Evolutionary conservation across 129 eudicot species (phyloP).

Genomic region (Escallonia rubra): DNA sequence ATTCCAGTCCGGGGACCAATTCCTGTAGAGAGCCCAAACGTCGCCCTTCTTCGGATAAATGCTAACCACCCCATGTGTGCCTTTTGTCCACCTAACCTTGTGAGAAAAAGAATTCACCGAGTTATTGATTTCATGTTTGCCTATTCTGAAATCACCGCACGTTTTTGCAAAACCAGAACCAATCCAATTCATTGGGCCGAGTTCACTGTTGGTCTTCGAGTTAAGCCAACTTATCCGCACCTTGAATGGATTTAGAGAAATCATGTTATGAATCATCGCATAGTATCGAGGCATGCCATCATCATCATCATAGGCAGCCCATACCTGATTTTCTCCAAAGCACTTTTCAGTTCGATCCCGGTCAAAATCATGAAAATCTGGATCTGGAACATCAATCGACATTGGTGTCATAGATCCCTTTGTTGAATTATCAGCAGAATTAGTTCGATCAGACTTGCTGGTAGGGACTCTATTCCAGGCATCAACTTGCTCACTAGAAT

Average conservation of each 20-base stretch:
- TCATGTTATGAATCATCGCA: slow-evolving; percentile 55
- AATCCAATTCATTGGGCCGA: slow-evolving; percentile 22
- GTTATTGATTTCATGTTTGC: slow-evolving; percentile 33
- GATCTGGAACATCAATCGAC: slow-evolving; percentile 47
- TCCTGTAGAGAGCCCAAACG: slow-evolving; percentile 71
- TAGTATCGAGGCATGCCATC: slow-evolving; percentile 93
- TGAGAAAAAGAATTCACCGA: slow-evolving; percentile 60
- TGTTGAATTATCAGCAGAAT: not conserved
- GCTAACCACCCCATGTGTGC: slow-evolving; percentile 34
- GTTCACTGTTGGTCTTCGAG: slow-evolving; percentile 29
- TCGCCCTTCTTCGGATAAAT: slow-evolving; percentile 70
- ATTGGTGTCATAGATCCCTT: slow-evolving; percentile 17
- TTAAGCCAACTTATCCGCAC: slow-evolving; percentile 65
- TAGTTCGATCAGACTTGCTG: not conserved
- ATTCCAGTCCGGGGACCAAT: slow-evolving; percentile 79
- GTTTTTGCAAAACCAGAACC: slow-evolving; percentile 44
- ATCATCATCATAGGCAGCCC: slow-evolving; percentile 78
- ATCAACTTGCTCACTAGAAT: slow-evolving; percentile 1
- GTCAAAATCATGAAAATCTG: slow-evolving; percentile 70
- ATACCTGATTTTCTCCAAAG: slow-evolving; percentile 63
- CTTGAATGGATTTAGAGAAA: slow-evolving; percentile 61
- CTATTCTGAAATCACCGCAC: slow-evolving; percentile 63
- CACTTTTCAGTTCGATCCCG: slow-evolving; percentile 37
- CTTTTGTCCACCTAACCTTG: slow-evolving; percentile 48
- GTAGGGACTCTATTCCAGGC: not conserved